A percentile compares a stretch with the other conserved stretches of the same genome.
These are phyloP conservation scores for Cyberlindnera meyerae DNA, from an alignment of 805 yeast genomes.

Conservation along the genomic window DNA sequence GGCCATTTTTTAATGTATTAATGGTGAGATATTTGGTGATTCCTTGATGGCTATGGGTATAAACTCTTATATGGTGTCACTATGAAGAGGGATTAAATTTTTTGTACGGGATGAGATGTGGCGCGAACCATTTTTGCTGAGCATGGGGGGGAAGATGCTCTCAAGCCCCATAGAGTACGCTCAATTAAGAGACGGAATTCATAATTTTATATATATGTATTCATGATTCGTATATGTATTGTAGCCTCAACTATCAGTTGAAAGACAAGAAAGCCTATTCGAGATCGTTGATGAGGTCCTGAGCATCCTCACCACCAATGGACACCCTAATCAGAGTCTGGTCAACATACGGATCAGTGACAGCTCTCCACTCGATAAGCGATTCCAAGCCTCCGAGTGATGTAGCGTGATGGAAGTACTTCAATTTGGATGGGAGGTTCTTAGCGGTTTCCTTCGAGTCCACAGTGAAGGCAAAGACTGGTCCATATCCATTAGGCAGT, in stretches of 20 bases:
- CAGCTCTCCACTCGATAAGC: conserved; percentile 83
- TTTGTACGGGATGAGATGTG: conserved; percentile 7
- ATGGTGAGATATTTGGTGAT: neutral
- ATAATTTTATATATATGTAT: too few relatives aligned
- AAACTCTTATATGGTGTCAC: too few relatives aligned
- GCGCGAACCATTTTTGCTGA: too few relatives aligned
- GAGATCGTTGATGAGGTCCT: conserved; percentile 74
- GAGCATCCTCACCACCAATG: conserved; percentile 71
- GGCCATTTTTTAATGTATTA: conserved; percentile 6
- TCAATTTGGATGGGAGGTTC: conserved; percentile 56
- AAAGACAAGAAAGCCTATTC: conserved; percentile 42
- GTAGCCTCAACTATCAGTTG: conserved; percentile 3
- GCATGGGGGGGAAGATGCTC: too few relatives aligned
- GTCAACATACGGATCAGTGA: conserved; percentile 57
- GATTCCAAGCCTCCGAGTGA: conserved; percentile 92
- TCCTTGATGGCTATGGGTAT: too few relatives aligned
- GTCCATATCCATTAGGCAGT: conserved; percentile 59
- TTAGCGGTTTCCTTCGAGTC: conserved; percentile 50
- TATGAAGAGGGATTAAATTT: too few relatives aligned
- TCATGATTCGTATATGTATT: too few relatives aligned
- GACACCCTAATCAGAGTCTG: conserved; percentile 66
- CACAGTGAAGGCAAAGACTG: conserved; percentile 69
- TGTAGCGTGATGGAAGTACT: conserved; percentile 83
- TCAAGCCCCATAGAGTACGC: too few relatives aligned
- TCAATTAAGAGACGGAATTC: too few relatives aligned